Percentiles rank a stretch among this genome's conserved stretches.
Conservation (phyloP, 2,329 filamentous ascomycete species). For the Fusarium lateritium region DNA sequence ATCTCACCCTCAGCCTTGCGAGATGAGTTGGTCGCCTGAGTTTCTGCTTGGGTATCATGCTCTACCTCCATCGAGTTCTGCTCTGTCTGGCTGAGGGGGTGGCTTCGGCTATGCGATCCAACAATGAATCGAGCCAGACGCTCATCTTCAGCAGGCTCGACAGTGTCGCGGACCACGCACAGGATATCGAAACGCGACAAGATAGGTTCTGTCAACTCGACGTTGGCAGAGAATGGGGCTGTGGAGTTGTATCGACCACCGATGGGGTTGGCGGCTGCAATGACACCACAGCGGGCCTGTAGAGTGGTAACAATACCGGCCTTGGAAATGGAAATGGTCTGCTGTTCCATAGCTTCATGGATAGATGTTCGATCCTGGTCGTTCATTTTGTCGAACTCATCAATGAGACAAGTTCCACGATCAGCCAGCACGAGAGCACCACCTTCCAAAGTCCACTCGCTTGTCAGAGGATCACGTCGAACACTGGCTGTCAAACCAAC, state of each 20-base stretch:
- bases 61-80: conserved; percentile 75
- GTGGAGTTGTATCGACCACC: conserved; percentile 97
- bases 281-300: conserved; percentile 95
- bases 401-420: conserved; percentile 94
- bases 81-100: conserved; percentile 72
- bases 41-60: conserved; percentile 63
- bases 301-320: conserved; percentile 98
- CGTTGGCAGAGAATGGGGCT: conserved; percentile 95
- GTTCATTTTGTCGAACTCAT: conserved; percentile 99
- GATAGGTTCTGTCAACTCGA: conserved; percentile 97
- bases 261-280: conserved; percentile 96
- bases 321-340: conserved; percentile 99
- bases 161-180: conserved; percentile 94
- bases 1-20: conserved; percentile 75
- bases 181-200: conserved; percentile 98
- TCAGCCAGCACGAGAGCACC: conserved; percentile 96
- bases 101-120: conserved; percentile 91
- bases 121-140: conserved; percentile 95
- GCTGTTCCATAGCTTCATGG: conserved; percentile 99
- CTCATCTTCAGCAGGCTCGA: conserved; percentile 93
- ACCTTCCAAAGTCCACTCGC: conserved; percentile 97
- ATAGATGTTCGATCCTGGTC: conserved; percentile 98
- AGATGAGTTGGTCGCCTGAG: conserved; percentile 48
- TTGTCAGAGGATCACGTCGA: conserved; percentile 92
- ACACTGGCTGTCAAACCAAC: conserved; percentile 98